phyloP scores from a whole-genome alignment of 2,329 filamentous ascomycete genomes.

The Epicoccum nigrum region DNA sequence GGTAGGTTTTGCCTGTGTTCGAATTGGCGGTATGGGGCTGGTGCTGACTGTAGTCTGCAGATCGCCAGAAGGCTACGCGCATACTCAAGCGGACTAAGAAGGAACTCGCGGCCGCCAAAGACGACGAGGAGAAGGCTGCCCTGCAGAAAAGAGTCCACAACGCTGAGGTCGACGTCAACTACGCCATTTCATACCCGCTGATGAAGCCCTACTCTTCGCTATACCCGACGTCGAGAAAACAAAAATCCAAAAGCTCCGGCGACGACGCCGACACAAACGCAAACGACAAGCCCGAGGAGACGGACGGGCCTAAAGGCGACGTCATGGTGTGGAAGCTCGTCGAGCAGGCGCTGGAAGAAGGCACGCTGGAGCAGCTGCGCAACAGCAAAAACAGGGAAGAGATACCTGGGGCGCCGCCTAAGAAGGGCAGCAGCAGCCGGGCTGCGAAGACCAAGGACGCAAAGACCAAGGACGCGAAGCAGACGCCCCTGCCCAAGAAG shows the following conservation, averaged over 20 bases:
- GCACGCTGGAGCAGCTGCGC: conserved; percentile 61
- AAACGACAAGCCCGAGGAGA: conserved; percentile 35
- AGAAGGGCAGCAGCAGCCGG: too few relatives aligned
- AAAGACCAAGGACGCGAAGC: conserved; percentile 23
- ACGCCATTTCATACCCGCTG: conserved; percentile 74
- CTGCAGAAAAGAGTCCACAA: conserved; percentile 67
- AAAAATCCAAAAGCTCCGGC: conserved; percentile 29
- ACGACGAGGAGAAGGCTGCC: conserved; percentile 57
- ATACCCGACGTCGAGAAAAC: conserved; percentile 49
- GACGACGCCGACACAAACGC: conserved; percentile 39
- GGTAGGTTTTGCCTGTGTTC: conserved; percentile 58
- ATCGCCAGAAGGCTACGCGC: conserved; percentile 74
- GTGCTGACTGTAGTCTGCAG: conserved; percentile 51
- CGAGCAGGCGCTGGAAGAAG: conserved; percentile 67
- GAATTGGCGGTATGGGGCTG: background rate
- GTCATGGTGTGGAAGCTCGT: conserved; percentile 72
- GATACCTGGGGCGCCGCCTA: conserved; percentile 28
- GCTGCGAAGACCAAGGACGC: conserved; percentile 17
- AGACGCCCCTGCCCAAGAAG: conserved; percentile 21
- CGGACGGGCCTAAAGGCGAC: conserved; percentile 53
- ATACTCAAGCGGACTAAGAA: conserved; percentile 69
- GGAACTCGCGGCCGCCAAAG: conserved; percentile 58
- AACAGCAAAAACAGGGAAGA: conserved; percentile 53
- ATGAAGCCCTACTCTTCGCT: conserved; percentile 71
- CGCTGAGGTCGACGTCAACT: conserved; percentile 76